Evolutionary conservation across 768 basidiomycete species (phyloP).

Genomic region (Tulasnella sp.): DNA sequence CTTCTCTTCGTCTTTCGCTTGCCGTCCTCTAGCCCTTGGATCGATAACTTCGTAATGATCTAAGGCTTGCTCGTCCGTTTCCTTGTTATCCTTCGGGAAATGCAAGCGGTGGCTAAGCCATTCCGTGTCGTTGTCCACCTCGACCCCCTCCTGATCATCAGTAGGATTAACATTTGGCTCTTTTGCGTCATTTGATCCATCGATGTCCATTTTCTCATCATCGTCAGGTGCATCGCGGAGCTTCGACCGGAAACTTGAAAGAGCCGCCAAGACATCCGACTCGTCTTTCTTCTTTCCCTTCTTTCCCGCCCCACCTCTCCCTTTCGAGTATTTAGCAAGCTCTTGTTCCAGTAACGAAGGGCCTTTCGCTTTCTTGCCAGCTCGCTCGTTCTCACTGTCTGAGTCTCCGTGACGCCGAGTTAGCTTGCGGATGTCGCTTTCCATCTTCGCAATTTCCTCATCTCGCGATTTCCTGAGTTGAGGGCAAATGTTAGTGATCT

Average conservation of each 20-base stretch:
- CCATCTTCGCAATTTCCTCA: no score
- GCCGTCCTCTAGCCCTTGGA: conserved; percentile 64
- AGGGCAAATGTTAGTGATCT: no score
- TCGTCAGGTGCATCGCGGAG: conserved; percentile 46
- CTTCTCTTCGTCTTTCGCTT: conserved; percentile 72
- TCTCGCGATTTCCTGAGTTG: no score
- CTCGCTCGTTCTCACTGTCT: no score
- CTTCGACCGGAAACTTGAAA: conserved; percentile 68
- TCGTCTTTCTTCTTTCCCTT: conserved; percentile 58
- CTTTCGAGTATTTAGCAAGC: conserved; percentile 70
- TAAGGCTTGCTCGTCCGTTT: conserved; percentile 69
- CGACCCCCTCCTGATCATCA: conserved; percentile 53
- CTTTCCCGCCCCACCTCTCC: conserved; percentile 51
- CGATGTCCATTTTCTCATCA: conserved; percentile 27
- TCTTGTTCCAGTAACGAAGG: conserved; percentile 77
- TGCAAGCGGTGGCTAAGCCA: conserved; percentile 69
- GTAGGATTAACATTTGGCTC: conserved; percentile 29
- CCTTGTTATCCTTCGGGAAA: conserved; percentile 74
- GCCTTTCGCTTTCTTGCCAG: conserved; percentile 48
- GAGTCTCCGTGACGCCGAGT: no score
- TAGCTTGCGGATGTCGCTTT: no score
- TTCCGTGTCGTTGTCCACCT: conserved; percentile 71
- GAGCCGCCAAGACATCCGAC: conserved; percentile 59
- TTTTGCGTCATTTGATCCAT: conserved; percentile 28
- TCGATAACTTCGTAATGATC: conserved; percentile 88